phyloP scores from a whole-genome alignment of 257 asterid species.

The Nicotiana tomentosiformis region DNA sequence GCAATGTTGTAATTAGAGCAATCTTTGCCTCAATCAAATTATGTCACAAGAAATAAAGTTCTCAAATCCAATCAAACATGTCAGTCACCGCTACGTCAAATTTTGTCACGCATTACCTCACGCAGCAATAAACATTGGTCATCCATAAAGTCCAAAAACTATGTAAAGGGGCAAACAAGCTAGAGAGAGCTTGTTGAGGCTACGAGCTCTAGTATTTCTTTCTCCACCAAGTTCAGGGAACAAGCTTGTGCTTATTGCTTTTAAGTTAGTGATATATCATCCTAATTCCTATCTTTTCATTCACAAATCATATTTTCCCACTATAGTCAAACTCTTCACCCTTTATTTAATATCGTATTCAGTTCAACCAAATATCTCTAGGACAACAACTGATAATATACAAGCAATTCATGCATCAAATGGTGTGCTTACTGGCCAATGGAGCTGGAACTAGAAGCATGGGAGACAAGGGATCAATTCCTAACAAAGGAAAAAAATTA shows the following conservation, averaged over 20 bases:
- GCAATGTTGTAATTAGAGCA: background rate
- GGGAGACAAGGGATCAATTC: background rate
- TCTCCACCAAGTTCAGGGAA: background rate
- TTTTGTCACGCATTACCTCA: background rate
- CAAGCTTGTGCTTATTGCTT: background rate
- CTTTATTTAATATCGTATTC: background rate
- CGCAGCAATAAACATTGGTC: background rate
- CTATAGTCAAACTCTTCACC: no score
- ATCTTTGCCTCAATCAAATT: background rate
- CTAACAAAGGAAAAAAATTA: background rate
- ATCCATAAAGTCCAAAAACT: background rate
- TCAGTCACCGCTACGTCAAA: background rate
- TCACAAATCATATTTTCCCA: no score
- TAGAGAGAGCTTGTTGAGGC: background rate
- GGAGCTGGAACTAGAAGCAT: background rate
- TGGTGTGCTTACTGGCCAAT: background rate
- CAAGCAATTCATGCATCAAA: background rate
- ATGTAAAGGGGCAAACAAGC: background rate
- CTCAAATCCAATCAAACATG: background rate
- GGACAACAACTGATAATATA: no score
- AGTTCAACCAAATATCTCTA: background rate
- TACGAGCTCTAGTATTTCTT: no score
- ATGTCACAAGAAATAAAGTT: background rate
- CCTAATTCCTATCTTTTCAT: no score
- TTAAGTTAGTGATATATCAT: background rate